Conservation (phyloP, 1,284 basidiomycete species). For the Schizophyllum commune region DNA sequence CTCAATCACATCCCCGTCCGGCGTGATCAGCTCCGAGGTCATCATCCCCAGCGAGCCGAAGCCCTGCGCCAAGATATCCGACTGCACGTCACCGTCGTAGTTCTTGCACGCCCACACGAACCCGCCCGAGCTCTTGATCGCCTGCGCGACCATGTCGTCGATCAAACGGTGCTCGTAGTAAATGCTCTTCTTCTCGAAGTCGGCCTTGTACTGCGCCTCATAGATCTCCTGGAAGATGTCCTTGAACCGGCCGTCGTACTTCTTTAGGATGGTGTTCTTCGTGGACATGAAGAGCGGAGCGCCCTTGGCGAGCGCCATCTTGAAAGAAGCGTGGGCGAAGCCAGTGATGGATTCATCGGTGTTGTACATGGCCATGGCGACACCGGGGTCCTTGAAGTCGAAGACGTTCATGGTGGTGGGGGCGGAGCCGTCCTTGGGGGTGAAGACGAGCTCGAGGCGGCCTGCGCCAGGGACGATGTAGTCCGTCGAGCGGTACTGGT, state of each 20-base stretch:
- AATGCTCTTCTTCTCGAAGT: constrained; percentile 78
- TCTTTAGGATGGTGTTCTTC: constrained; percentile 95
- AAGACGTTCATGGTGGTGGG: constrained; percentile 74
- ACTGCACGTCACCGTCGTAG: constrained; percentile 94
- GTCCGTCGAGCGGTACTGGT: constrained; percentile 93
- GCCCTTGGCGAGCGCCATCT: constrained; percentile 96
- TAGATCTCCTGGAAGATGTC: constrained; percentile 97
- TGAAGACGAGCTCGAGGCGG: constrained; percentile 85
- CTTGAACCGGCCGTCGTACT: constrained; percentile 97
- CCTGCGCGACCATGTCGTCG: constrained; percentile 97
- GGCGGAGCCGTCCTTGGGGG: constrained; percentile 63
- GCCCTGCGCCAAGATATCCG: constrained; percentile 90
- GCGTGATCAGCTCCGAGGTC: constrained; percentile 95
- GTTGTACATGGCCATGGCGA: constrained; percentile 94
- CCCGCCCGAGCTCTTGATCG: constrained; percentile 92
- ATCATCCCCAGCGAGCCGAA: constrained; percentile 96
- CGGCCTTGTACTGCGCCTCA: constrained; percentile 73
- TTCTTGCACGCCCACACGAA: constrained; percentile 99
- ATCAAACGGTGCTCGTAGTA: constrained; percentile 96
- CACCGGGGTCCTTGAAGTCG: constrained; percentile 84
- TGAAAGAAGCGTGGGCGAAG: constrained; percentile 96
- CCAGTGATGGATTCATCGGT: constrained; percentile 93
- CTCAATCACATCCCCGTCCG: constrained; percentile 88
- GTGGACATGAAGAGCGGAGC: constrained; percentile 97
- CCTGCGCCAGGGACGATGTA: constrained; percentile 83